These are phyloP conservation scores for Angomonas deanei DNA, from an alignment of 208 protist genomes.

Conservation along the genomic window DNA sequence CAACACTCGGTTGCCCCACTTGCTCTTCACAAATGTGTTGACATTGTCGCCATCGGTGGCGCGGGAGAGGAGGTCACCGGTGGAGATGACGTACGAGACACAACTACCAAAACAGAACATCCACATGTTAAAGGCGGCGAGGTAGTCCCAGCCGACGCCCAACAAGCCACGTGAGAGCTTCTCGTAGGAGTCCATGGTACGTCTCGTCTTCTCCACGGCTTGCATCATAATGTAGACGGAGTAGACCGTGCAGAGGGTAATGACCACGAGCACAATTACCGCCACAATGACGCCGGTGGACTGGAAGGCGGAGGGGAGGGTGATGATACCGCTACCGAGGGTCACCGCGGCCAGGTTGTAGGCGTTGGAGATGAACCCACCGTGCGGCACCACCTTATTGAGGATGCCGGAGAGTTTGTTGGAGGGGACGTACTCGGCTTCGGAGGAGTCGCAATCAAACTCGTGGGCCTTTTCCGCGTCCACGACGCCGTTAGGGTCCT, in stretches of 20 bases:
- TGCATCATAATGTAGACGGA: slow-evolving; percentile 74
- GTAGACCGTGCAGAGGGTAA: slow-evolving; percentile 68
- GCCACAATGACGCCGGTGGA: slow-evolving; percentile 43
- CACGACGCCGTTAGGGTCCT: not conserved
- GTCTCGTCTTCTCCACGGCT: slow-evolving; percentile 58
- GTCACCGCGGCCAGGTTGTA: slow-evolving; percentile 76
- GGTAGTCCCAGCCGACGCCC: slow-evolving; percentile 67
- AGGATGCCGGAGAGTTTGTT: slow-evolving; percentile 24
- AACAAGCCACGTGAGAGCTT: slow-evolving; percentile 55
- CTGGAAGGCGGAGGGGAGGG: slow-evolving; percentile 68
- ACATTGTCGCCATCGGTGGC: slow-evolving; percentile 33
- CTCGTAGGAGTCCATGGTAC: slow-evolving; percentile 52
- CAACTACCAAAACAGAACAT: slow-evolving; percentile 82
- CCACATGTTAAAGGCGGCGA: slow-evolving; percentile 70
- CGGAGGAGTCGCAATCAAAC: slow-evolving; percentile 1
- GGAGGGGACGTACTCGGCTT: slow-evolving; percentile 24
- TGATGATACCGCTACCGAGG: slow-evolving; percentile 71
- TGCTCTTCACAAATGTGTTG: slow-evolving; percentile 29
- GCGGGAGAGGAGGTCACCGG: slow-evolving; percentile 48
- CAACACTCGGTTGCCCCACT: slow-evolving; percentile 55
- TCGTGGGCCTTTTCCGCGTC: slow-evolving; percentile 2
- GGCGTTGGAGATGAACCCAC: slow-evolving; percentile 54
- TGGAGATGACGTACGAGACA: slow-evolving; percentile 81
- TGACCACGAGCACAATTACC: slow-evolving; percentile 45
- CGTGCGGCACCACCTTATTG: slow-evolving; percentile 60